These are phyloP conservation scores for Leccinum subgranulosum DNA, from an alignment of 768 basidiomycete species.

Conservation along the genomic window DNA sequence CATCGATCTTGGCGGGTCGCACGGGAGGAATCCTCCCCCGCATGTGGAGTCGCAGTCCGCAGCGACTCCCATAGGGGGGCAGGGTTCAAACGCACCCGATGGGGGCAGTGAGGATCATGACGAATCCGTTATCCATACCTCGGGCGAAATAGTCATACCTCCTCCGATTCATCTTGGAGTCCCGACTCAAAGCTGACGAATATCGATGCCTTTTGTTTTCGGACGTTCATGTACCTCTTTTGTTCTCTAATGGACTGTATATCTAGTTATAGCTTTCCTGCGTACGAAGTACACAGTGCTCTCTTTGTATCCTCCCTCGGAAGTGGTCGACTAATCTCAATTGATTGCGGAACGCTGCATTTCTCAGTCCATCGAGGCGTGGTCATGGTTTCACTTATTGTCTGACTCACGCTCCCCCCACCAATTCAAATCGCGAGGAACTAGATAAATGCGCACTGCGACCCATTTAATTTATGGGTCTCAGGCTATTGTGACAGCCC, in stretches of 20 bases:
- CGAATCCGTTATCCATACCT: background rate
- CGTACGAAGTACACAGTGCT: background rate
- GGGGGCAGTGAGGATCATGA: background rate
- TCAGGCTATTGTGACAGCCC: background rate
- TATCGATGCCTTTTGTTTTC: background rate
- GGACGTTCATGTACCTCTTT: background rate
- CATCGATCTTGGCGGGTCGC: slow-evolving; percentile 20
- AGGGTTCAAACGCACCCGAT: background rate
- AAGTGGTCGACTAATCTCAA: background rate
- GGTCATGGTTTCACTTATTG: slow-evolving; percentile 3
- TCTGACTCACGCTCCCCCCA: background rate
- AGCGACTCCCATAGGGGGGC: background rate
- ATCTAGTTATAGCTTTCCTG: background rate
- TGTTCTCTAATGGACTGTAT: background rate
- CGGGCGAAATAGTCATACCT: background rate
- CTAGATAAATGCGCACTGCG: background rate
- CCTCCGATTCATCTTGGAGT: background rate
- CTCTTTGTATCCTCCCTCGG: background rate
- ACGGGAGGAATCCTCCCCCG: background rate
- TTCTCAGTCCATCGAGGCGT: background rate
- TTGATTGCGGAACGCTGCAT: background rate
- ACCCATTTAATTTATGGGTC: background rate
- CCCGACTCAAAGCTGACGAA: slow-evolving; percentile 7
- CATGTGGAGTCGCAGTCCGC: background rate
- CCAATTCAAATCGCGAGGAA: background rate